Evolutionary conservation across 2,329 filamentous ascomycete species (phyloP), one percentile per base, ranked within the genome.

Genomic region (Cercospora citrullina): DNA sequence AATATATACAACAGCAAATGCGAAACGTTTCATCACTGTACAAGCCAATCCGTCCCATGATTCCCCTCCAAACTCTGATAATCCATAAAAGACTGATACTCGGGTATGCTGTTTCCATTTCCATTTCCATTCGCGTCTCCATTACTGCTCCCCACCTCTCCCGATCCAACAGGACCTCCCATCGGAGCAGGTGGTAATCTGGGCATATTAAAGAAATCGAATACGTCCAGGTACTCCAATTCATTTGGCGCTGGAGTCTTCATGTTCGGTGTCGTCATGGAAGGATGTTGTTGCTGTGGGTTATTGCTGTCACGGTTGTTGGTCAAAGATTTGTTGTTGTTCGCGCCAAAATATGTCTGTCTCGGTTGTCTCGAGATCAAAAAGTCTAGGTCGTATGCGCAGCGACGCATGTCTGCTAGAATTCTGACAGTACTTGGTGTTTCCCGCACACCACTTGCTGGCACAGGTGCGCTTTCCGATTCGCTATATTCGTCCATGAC

Each of bases 181-280:
- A 72, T 71, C 1, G 75, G 72, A 16, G 67, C 71, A n/a, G 77
- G 78, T 0, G 86, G 86, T 26, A 97, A 81, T 18, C 93, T 84
- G 0, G 94, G 94, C 65, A 96, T 89, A 77, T 97, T 97, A 84
- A 97, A 97, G 77, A 96, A 97, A 74, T 95, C 92, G 77, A 97
- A 97, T 0, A 97, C 91, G 74, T 97, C 93, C 2, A 97, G 83
- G 77, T 96, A 96, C 77, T 96, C 94, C 3, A 97, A 83, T 75
- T 96, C 93, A 72, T 95, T 92, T 1, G 91, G 87, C 9, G 89
- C 91, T 0, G 92, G 91, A 59, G 69, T 76, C 67, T 78, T 63
- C 71, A 64, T 82, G 8, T 33, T 51, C 72, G 68, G 78, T 1
- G 78, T 78, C 3, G 79, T 76, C 16, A 68, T 74, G 2, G 58